Evolutionary conservation across 2,329 filamentous ascomycete genomes (phyloP).

Genomic region (Pseudocercospora musae): DNA sequence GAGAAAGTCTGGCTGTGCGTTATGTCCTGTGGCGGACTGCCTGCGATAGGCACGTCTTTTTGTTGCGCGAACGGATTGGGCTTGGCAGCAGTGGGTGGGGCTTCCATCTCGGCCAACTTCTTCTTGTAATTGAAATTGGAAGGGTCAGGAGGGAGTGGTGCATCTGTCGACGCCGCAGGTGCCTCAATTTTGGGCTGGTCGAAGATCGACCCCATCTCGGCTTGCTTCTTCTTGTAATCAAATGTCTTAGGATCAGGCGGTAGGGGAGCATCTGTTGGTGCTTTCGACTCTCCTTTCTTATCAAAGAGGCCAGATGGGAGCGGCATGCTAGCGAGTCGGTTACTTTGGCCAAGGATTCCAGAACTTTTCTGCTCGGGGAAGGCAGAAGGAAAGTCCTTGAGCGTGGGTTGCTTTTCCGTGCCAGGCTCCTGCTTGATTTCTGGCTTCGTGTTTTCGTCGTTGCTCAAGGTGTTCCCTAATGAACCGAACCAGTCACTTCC

Average conservation of each 20-base stretch:
- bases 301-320: neutral
- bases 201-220: slow-evolving; percentile 32
- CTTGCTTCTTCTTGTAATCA: slow-evolving; percentile 33
- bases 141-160: slow-evolving; percentile 45
- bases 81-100: slow-evolving; percentile 40
- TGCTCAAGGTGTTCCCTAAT: slow-evolving; percentile 28
- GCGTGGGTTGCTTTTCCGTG: slow-evolving; percentile 30
- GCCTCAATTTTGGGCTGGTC: slow-evolving; percentile 33
- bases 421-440: slow-evolving; percentile 39
- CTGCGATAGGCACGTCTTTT: slow-evolving; percentile 46
- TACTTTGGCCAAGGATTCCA: slow-evolving; percentile 3
- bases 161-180: slow-evolving; percentile 32
- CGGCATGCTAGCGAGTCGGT: slow-evolving; percentile 6
- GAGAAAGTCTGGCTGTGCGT: slow-evolving; percentile 25
- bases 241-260: slow-evolving; percentile 41
- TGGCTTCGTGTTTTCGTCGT: slow-evolving; percentile 36
- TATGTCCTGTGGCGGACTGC: slow-evolving; percentile 47
- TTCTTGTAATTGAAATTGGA: slow-evolving; percentile 19
- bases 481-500: slow-evolving; percentile 33
- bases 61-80: slow-evolving; percentile 21
- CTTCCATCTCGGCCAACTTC: slow-evolving; percentile 41
- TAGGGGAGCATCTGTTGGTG: slow-evolving; percentile 35
- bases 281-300: slow-evolving; percentile 23
- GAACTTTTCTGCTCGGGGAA: slow-evolving; percentile 26
- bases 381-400: slow-evolving; percentile 37